Percentiles rank a stretch among this genome's conserved stretches.
These are phyloP conservation scores for Trichoderma polysporum DNA, from an alignment of 2,329 filamentous ascomycete genomes.

Conservation along the genomic window DNA sequence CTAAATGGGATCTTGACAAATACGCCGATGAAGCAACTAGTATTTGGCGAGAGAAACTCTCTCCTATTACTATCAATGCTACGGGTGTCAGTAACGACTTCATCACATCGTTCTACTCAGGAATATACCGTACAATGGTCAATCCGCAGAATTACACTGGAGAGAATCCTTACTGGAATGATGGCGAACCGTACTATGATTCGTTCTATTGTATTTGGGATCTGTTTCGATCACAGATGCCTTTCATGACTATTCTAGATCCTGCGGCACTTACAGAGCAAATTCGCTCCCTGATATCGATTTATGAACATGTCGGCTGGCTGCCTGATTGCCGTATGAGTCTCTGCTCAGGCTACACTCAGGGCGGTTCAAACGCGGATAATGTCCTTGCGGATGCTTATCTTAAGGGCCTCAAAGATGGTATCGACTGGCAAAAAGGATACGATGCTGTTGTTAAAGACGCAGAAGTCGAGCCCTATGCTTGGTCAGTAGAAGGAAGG, in stretches of 20 bases:
- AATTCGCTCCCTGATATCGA: conserved; percentile 70
- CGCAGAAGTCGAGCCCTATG: conserved; percentile 66
- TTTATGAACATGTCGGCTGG: conserved; percentile 67
- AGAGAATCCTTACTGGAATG: conserved; percentile 68
- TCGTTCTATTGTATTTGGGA: conserved; percentile 79
- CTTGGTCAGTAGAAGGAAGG: conserved; percentile 70
- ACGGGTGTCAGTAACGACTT: conserved; percentile 51
- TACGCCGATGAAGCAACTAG: conserved; percentile 52
- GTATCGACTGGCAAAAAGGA: conserved; percentile 65
- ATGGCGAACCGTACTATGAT: conserved; percentile 69
- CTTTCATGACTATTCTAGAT: conserved; percentile 67
- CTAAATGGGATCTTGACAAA: conserved; percentile 61
- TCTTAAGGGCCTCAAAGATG: conserved; percentile 61
- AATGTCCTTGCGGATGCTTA: conserved; percentile 66
- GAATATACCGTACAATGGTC: conserved; percentile 70
- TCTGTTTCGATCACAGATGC: conserved; percentile 66
- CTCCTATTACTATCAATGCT: conserved; percentile 55
- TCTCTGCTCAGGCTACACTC: conserved; percentile 71
- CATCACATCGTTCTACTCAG: conserved; percentile 67
- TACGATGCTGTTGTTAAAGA: conserved; percentile 73
- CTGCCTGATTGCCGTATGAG: conserved; percentile 75
- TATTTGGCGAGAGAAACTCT: conserved; percentile 62
- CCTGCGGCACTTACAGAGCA: conserved; percentile 63
- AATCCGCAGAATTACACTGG: conserved; percentile 73
- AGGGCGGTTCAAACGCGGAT: conserved; percentile 74